Conservation (phyloP, 805 yeast species). For the Candida chauliodis region DNA sequence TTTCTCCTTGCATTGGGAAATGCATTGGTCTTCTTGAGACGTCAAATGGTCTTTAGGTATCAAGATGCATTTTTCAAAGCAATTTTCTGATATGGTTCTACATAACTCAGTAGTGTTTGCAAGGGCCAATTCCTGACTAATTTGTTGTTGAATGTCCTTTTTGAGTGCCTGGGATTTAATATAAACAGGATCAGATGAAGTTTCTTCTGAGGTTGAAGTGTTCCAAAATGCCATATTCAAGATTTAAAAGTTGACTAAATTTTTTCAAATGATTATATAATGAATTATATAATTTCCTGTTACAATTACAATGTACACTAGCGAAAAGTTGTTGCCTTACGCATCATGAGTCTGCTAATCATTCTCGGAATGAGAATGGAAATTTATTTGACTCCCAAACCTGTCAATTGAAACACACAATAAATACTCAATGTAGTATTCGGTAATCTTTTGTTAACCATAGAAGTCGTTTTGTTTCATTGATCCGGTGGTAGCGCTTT, state of each 20-base stretch:
- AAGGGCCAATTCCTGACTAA: slow-evolving; percentile 81
- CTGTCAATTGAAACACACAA: too few relatives aligned
- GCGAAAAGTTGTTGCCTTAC: too few relatives aligned
- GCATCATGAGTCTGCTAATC: too few relatives aligned
- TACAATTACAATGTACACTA: too few relatives aligned
- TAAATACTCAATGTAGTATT: too few relatives aligned
- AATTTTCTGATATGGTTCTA: slow-evolving; percentile 78
- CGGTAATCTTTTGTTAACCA: too few relatives aligned
- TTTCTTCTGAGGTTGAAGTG: slow-evolving; percentile 13
- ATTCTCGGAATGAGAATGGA: too few relatives aligned
- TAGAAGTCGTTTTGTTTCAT: too few relatives aligned
- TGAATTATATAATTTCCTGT: background rate
- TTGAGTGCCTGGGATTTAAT: slow-evolving; percentile 45
- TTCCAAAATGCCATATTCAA: slow-evolving; percentile 24
- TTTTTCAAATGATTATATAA: too few relatives aligned
- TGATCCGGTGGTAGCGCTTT: background rate
- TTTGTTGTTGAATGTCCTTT: slow-evolving; percentile 62
- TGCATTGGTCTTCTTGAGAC: slow-evolving; percentile 59
- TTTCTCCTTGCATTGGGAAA: slow-evolving; percentile 76
- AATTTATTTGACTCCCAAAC: too few relatives aligned
- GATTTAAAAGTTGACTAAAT: background rate
- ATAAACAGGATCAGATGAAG: slow-evolving; percentile 7
- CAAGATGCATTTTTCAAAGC: slow-evolving; percentile 74
- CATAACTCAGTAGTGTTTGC: slow-evolving; percentile 88
- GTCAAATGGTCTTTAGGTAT: slow-evolving; percentile 53